A percentile compares a stretch with the other conserved stretches of the same genome.
phyloP scores from a whole-genome alignment of 495 filamentous ascomycete species.

The Aspergillus nidulans region DNA sequence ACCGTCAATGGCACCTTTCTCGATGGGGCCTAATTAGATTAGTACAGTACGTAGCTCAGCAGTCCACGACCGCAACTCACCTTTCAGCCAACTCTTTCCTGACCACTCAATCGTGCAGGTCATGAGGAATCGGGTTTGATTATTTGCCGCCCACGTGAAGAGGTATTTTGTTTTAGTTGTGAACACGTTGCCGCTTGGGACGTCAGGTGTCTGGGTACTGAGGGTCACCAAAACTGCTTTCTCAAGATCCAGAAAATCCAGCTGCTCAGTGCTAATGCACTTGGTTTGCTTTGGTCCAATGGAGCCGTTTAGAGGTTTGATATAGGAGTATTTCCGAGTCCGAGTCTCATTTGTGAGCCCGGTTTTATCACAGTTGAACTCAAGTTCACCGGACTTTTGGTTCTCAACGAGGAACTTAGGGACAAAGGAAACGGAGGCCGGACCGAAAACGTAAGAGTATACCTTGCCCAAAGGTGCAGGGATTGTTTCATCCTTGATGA shows the following conservation, averaged over 20 bases:
- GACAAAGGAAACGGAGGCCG: constrained; percentile 73
- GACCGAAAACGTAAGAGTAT: constrained; percentile 82
- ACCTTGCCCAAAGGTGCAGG: constrained; percentile 88
- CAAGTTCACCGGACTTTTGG: constrained; percentile 82
- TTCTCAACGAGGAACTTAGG: constrained; percentile 78
- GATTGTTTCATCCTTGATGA: constrained; percentile 80
- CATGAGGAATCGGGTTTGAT: constrained; percentile 75
- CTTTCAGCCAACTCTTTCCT: constrained; percentile 97
- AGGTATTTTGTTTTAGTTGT: constrained; percentile 89
- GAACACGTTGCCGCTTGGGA: constrained; percentile 91
- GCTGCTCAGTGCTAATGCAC: constrained; percentile 77
- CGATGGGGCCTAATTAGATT: constrained; percentile 68
- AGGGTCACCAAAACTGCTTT: constrained; percentile 75
- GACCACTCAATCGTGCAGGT: constrained; percentile 93
- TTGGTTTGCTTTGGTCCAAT: constrained; percentile 96
- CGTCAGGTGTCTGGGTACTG: constrained; percentile 87
- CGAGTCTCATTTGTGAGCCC: constrained; percentile 70
- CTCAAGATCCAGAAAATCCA: constrained; percentile 82
- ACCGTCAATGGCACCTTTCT: constrained; percentile 90
- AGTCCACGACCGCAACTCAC: constrained; percentile 44
- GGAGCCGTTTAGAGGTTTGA: constrained; percentile 77
- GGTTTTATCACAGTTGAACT: constrained; percentile 74
- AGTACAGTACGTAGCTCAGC: constrained; percentile 3
- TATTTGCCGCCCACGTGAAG: constrained; percentile 82
- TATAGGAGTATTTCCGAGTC: constrained; percentile 75